Percentiles rank a stretch among this genome's conserved stretches.
Conservation (phyloP, 352 stramenopile species). For the Phytophthora nicotianae region DNA sequence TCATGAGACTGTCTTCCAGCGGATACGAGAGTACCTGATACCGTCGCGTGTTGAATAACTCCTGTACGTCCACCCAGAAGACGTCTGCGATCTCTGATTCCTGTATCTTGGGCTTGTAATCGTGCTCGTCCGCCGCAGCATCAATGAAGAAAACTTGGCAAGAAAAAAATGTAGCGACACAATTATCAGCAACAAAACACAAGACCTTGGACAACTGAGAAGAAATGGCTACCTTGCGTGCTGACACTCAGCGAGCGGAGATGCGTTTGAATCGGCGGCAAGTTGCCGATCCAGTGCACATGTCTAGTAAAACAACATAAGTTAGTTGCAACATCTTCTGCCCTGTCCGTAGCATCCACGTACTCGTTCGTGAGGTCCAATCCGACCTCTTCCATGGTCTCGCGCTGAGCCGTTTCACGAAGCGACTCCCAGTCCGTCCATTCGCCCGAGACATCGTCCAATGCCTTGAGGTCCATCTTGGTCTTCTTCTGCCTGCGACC, state of each 20-base stretch:
- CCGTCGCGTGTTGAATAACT: slow-evolving; percentile 64
- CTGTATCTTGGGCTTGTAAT: slow-evolving; percentile 61
- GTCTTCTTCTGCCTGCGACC: slow-evolving; percentile 70
- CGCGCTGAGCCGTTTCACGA: slow-evolving; percentile 70
- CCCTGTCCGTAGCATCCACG: slow-evolving; percentile 12
- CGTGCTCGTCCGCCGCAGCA: slow-evolving; percentile 45
- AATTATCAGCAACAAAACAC: slow-evolving; percentile 7
- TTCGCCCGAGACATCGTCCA: slow-evolving; percentile 35
- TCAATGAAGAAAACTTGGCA: slow-evolving; percentile 79
- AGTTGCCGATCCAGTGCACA: slow-evolving; percentile 69
- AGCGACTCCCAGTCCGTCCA: slow-evolving; percentile 69
- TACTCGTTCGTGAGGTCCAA: slow-evolving; percentile 66
- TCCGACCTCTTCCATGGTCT: slow-evolving; percentile 86
- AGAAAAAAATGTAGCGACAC: not conserved
- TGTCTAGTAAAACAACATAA: slow-evolving; percentile 38
- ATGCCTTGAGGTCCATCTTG: slow-evolving; percentile 33
- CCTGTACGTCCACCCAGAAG: slow-evolving; percentile 85
- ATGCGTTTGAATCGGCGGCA: slow-evolving; percentile 66
- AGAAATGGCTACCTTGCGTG: slow-evolving; percentile 51
- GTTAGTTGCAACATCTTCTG: slow-evolving; percentile 10
- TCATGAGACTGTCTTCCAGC: slow-evolving; percentile 60
- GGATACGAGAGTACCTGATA: slow-evolving; percentile 66
- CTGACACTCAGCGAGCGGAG: slow-evolving; percentile 68
- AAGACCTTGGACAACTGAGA: not conserved
- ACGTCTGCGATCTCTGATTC: slow-evolving; percentile 74